phyloP scores from a whole-genome alignment of 2,329 filamentous ascomycete species.

The Arthrocladium fulminans region DNA sequence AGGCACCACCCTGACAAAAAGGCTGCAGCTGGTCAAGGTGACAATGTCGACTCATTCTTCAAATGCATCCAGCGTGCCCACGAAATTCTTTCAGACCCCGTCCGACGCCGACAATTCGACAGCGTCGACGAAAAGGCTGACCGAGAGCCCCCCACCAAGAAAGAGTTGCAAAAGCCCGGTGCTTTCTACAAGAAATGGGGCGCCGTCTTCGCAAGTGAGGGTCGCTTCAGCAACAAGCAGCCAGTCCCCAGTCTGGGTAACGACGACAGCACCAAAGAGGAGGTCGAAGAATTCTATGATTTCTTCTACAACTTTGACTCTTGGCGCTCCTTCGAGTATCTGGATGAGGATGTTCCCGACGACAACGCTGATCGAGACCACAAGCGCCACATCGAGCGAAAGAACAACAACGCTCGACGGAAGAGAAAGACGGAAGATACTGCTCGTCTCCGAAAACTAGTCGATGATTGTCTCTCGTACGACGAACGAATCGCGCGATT shows the following conservation, averaged over 20 bases:
- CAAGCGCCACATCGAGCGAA: constrained; percentile 95
- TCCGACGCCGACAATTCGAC: constrained; percentile 89
- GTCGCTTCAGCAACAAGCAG: constrained; percentile 81
- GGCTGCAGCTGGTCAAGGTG: constrained; percentile 73
- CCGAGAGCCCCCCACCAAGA: constrained; percentile 86
- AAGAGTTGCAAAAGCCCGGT: constrained; percentile 64
- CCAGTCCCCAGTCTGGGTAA: constrained; percentile 81
- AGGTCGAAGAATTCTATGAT: constrained; percentile 96
- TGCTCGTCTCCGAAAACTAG: constrained; percentile 74
- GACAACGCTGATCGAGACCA: constrained; percentile 99
- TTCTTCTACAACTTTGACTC: constrained; percentile 99
- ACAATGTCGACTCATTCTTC: constrained; percentile 94
- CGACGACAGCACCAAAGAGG: constrained; percentile 73
- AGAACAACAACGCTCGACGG: constrained; percentile 94
- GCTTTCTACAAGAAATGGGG: constrained; percentile 96
- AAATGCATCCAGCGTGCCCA: constrained; percentile 99
- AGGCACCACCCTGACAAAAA: constrained; percentile 99
- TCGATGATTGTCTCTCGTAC: constrained; percentile 73
- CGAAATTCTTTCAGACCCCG: constrained; percentile 84
- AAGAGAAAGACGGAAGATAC: constrained; percentile 99
- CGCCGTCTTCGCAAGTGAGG: constrained; percentile 82
- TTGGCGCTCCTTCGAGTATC: constrained; percentile 95
- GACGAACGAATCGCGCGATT: constrained; percentile 98
- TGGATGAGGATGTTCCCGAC: constrained; percentile 96
- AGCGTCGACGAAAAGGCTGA: constrained; percentile 92